Evolutionary conservation across 768 basidiomycete genomes (phyloP).

Genomic region (Fomitopsis pulvina): DNA sequence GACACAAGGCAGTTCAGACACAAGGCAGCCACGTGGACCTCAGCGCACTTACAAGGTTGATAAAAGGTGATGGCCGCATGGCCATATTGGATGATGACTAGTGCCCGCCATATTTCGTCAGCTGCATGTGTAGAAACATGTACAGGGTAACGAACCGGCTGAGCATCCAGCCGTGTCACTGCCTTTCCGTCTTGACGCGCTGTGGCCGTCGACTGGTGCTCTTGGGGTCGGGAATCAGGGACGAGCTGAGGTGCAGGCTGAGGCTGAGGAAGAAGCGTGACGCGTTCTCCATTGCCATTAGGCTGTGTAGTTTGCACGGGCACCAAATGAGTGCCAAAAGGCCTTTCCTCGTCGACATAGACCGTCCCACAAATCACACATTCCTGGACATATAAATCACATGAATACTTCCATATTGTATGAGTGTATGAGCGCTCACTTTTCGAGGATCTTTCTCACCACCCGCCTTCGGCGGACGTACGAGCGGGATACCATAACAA

Average conservation of each 20-base stretch:
- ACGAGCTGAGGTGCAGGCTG: background rate
- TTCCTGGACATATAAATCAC: conserved; percentile 39
- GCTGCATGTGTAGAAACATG: background rate
- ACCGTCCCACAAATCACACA: conserved; percentile 70
- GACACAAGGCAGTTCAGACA: background rate
- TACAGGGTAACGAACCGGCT: background rate
- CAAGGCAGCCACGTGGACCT: background rate
- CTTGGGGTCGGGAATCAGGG: background rate
- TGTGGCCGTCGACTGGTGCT: conserved; percentile 6
- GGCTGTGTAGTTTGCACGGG: conserved; percentile 8
- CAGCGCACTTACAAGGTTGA: background rate
- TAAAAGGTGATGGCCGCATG: background rate
- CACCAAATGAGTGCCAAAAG: conserved; percentile 36
- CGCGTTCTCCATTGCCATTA: background rate
- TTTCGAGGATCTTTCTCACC: conserved; percentile 59
- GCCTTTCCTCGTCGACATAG: conserved; percentile 50
- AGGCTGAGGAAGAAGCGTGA: background rate
- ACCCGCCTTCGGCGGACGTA: conserved; percentile 63
- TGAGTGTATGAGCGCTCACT: conserved; percentile 31
- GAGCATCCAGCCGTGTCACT: background rate
- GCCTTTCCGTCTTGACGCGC: background rate
- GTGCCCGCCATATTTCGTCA: background rate
- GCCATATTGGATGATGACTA: background rate
- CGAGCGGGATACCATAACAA: conserved; percentile 81
- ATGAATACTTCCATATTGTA: background rate